These are phyloP conservation scores for Fagopyrum tataricum DNA, from an alignment of 148 eudicot genomes.

Conservation along the genomic window DNA sequence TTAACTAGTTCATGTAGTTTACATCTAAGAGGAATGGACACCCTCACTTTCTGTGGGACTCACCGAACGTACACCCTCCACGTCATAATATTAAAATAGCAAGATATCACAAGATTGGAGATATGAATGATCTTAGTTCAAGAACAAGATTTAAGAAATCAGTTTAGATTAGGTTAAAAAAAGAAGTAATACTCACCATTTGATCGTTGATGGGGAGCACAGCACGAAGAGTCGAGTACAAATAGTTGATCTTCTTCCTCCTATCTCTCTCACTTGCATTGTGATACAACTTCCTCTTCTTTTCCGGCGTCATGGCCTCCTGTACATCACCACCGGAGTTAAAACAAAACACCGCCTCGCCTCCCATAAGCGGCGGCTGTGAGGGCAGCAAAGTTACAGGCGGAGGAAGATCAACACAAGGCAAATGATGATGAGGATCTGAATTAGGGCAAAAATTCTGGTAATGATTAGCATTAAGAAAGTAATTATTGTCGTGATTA, in stretches of 20 bases:
- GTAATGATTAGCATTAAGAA: not conserved
- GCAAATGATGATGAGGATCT: not conserved
- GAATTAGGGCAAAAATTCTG: no score
- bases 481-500: not conserved
- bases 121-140: no score
- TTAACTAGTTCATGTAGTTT: no score
- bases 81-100: no score
- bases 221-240: constrained; percentile 33
- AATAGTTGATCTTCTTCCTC: constrained; percentile 26
- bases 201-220: not conserved
- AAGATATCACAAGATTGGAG: no score
- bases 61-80: no score
- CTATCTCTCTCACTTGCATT: constrained; percentile 36
- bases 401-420: not conserved
- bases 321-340: not conserved
- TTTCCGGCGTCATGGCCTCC: not conserved
- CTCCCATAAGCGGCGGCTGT: not conserved
- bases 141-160: no score
- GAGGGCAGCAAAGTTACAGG: not conserved
- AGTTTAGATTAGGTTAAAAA: no score
- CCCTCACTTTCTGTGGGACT: no score
- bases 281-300: constrained; percentile 23
- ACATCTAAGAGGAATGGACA: no score
- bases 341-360: not conserved
- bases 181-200: not conserved